Evolutionary conservation across 164 flowering plant species (phyloP).

Genomic region (Litsea cubeba): DNA sequence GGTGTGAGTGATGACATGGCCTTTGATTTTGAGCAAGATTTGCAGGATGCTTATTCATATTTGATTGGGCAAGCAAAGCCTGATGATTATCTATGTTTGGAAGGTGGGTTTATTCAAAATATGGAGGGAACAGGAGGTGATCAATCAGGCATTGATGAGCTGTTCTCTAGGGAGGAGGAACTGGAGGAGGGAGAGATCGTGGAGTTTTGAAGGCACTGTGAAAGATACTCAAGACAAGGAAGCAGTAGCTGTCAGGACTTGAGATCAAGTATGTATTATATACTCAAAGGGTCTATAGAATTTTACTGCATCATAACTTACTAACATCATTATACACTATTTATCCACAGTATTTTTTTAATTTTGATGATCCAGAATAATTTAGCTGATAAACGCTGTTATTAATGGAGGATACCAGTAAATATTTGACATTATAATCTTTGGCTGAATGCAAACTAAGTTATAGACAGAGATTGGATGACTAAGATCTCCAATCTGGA

Average conservation of each 20-base stretch:
- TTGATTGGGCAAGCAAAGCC: conserved; percentile 45
- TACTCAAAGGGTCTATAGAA: too few relatives aligned
- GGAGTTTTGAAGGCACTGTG: conserved; percentile 2
- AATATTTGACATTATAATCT: too few relatives aligned
- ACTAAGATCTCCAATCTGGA: too few relatives aligned
- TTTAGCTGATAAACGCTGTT: too few relatives aligned
- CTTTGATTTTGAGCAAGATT: conserved; percentile 56
- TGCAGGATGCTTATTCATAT: conserved; percentile 52
- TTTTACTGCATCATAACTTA: too few relatives aligned
- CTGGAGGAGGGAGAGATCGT: neutral
- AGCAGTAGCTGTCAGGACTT: neutral
- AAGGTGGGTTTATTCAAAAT: conserved; percentile 29
- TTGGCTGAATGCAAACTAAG: too few relatives aligned
- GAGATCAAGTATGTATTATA: neutral
- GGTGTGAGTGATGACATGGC: conserved; percentile 19
- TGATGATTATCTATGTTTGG: conserved; percentile 59
- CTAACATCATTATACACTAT: too few relatives aligned
- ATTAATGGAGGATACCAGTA: too few relatives aligned
- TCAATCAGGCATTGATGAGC: conserved; percentile 3
- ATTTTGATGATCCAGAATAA: too few relatives aligned
- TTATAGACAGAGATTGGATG: too few relatives aligned
- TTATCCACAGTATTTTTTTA: too few relatives aligned
- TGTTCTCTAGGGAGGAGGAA: conserved; percentile 31
- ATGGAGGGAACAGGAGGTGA: conserved; percentile 10
- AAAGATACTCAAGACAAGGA: neutral